Conservation (phyloP, 129 eudicot species). For the Centrapalus pauciflorus region DNA sequence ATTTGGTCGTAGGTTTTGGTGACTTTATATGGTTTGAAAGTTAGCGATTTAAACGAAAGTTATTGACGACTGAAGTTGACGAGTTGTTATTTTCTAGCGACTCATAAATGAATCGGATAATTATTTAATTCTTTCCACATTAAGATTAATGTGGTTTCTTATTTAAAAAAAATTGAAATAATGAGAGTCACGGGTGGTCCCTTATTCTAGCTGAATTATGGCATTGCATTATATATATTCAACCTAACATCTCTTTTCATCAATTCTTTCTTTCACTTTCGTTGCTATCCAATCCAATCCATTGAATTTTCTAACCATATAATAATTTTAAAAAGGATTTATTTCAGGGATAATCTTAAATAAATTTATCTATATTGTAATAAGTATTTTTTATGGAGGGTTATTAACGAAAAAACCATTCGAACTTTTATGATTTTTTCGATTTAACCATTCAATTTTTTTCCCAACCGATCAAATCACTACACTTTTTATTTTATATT, state of each 20-base stretch:
- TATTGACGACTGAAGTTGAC: neutral
- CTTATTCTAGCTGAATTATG: neutral
- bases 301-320: neutral
- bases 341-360: too few species aligned
- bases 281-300: neutral
- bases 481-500: too few species aligned
- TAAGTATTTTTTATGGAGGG: too few species aligned
- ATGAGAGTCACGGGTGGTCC: conserved; percentile 23
- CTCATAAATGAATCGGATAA: neutral
- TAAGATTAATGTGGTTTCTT: conserved; percentile 6
- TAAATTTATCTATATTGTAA: too few species aligned
- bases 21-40: too few species aligned
- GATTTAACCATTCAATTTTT: too few species aligned
- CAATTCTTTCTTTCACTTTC: neutral
- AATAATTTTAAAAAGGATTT: too few species aligned
- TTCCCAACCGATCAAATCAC: too few species aligned
- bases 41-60: too few species aligned
- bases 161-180: neutral
- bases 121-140: neutral
- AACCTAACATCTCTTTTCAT: conserved; percentile 11
- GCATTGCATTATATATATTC: neutral
- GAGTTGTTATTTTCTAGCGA: neutral
- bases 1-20: neutral
- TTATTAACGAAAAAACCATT: too few species aligned
- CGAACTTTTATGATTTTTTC: too few species aligned